These are phyloP conservation scores for Blumeriella jaapii DNA, from an alignment of 2,329 filamentous ascomycete genomes.

Conservation along the genomic window DNA sequence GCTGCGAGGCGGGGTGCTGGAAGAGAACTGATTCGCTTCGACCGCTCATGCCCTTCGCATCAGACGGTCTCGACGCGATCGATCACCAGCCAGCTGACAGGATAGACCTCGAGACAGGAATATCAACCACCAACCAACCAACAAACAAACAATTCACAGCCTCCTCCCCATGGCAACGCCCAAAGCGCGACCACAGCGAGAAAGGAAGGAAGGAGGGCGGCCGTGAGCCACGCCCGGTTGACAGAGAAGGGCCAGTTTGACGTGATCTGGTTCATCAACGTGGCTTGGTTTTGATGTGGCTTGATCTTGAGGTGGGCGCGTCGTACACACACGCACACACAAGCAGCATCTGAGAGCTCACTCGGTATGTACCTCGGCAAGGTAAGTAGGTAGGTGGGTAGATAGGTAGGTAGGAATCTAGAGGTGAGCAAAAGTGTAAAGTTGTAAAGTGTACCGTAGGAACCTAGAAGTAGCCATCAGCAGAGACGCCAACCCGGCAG, in stretches of 20 bases:
- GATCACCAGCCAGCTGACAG: too few species aligned
- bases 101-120: too few species aligned
- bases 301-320: not conserved
- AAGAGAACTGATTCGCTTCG: too few species aligned
- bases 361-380: not conserved
- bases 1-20: too few species aligned
- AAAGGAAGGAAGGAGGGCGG: constrained; percentile 42
- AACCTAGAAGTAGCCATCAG: constrained; percentile 3
- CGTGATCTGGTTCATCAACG: too few species aligned
- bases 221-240: constrained; percentile 12
- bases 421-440: too few species aligned
- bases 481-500: constrained; percentile 9
- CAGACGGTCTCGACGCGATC: too few species aligned
- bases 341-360: too few species aligned
- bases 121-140: too few species aligned
- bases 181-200: constrained; percentile 40
- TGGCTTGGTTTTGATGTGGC: too few species aligned
- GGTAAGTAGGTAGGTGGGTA: not conserved
- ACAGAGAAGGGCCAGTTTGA: too few species aligned
- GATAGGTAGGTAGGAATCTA: not conserved
- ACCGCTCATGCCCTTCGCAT: too few species aligned
- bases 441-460: not conserved
- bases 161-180: constrained; percentile 40
- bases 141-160: not conserved
- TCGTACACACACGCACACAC: not conserved